Evolutionary conservation across 345 rosid genomes (phyloP).

Genomic region (Salix viminalis): DNA sequence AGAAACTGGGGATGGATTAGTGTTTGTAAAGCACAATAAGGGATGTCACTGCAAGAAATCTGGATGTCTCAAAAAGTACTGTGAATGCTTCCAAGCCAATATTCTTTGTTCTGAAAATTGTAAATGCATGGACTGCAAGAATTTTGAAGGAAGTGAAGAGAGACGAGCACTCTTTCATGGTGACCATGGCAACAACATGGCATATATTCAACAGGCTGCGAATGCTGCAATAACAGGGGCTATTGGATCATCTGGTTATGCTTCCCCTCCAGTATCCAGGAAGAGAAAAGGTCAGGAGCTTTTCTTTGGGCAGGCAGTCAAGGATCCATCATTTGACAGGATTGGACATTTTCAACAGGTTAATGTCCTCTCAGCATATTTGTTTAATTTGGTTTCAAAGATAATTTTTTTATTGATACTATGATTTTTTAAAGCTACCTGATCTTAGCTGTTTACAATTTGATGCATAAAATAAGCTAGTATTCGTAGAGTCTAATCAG

Average conservation of each 20-base stretch:
- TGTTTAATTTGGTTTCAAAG: not conserved
- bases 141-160: conserved; percentile 96
- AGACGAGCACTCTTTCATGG: conserved; percentile 93
- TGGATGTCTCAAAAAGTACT: conserved; percentile 96
- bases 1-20: conserved; percentile 65
- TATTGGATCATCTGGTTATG: conserved; percentile 88
- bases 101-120: conserved; percentile 97
- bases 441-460: not conserved
- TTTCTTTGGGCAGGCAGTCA: conserved; percentile 52
- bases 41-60: conserved; percentile 99
- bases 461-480: not conserved
- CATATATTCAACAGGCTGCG: conserved; percentile 94
- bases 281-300: conserved; percentile 86
- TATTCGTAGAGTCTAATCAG: not conserved
- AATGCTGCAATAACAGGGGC: conserved; percentile 99
- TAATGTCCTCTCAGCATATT: conserved; percentile 16
- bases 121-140: conserved; percentile 95
- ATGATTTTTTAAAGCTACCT: not conserved
- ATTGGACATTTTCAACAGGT: conserved; percentile 72
- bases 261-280: conserved; percentile 63
- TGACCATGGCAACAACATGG: conserved; percentile 76
- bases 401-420: not conserved
- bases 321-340: conserved; percentile 60
- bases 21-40: conserved; percentile 89
- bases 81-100: conserved; percentile 97